phyloP scores from a whole-genome alignment of 805 yeast species.

The Cephaloascus albidus region DNA sequence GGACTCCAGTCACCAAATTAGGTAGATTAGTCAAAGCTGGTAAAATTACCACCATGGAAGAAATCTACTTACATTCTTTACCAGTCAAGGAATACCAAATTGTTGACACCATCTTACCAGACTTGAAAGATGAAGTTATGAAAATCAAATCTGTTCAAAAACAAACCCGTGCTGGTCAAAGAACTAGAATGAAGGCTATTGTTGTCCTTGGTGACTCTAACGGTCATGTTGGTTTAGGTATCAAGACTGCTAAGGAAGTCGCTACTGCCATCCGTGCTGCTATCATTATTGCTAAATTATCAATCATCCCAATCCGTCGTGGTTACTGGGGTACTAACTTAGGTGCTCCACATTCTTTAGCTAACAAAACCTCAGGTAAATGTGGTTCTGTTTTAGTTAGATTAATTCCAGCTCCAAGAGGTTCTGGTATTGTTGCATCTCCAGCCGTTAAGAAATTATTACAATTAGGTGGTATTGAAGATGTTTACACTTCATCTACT shows the following conservation, averaged over 20 bases:
- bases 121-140: conserved; percentile 97
- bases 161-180: conserved; percentile 99
- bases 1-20: conserved; percentile 99
- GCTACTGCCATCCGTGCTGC: conserved; percentile 99
- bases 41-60: conserved; percentile 93
- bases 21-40: conserved; percentile 99
- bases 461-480: conserved; percentile 99
- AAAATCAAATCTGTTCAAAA: conserved; percentile 99
- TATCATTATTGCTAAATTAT: conserved; percentile 96
- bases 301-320: conserved; percentile 99
- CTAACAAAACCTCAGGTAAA: conserved; percentile 98
- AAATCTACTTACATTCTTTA: conserved; percentile 97
- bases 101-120: conserved; percentile 93
- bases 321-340: conserved; percentile 99
- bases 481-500: conserved; percentile 96
- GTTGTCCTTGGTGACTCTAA: conserved; percentile 98
- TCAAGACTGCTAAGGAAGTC: conserved; percentile 99
- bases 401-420: conserved; percentile 99
- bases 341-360: conserved; percentile 99
- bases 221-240: conserved; percentile 99
- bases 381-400: conserved; percentile 99
- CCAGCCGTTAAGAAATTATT: conserved; percentile 98
- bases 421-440: conserved; percentile 99
- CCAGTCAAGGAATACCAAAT: conserved; percentile 99
- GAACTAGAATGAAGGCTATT: conserved; percentile 99